These are phyloP conservation scores for Cucumis sativus DNA, from an alignment of 306 rosid species.

Conservation along the genomic window DNA sequence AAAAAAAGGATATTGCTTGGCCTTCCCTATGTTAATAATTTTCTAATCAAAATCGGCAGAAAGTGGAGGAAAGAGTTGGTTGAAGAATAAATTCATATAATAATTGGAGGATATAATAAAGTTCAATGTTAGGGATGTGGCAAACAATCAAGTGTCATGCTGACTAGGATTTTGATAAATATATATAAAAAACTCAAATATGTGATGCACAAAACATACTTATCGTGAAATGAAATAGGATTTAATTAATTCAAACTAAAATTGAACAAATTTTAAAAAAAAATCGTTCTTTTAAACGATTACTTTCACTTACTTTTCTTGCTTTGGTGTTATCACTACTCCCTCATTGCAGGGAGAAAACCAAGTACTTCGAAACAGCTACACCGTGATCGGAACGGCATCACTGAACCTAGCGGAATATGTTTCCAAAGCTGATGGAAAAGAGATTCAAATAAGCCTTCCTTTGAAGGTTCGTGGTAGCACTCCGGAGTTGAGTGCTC, in stretches of 20 bases:
- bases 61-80: background rate
- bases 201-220: too few species aligned
- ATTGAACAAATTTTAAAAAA: too few species aligned
- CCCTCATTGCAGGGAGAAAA: slow-evolving; percentile 3
- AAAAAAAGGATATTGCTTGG: background rate
- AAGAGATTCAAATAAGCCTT: slow-evolving; percentile 12
- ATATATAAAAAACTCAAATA: background rate
- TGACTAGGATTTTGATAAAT: background rate
- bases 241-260: too few species aligned
- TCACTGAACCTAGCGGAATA: slow-evolving; percentile 22
- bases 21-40: background rate
- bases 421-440: slow-evolving; percentile 11
- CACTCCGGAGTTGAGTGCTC: background rate
- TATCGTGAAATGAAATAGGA: too few species aligned
- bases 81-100: background rate
- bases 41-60: background rate
- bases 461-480: slow-evolving; percentile 13
- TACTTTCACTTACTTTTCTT: background rate
- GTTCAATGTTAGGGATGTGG: background rate
- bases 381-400: slow-evolving; percentile 14
- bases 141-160: slow-evolving; percentile 2
- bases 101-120: background rate
- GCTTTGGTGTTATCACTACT: background rate
- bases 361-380: slow-evolving; percentile 10
- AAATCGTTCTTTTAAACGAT: too few species aligned